Evolutionary conservation across 228 moss, liverwort and hornwort species (phyloP), one percentile per base, ranked within the genome.

Genomic region (Sphagnum magellanicum): DNA sequence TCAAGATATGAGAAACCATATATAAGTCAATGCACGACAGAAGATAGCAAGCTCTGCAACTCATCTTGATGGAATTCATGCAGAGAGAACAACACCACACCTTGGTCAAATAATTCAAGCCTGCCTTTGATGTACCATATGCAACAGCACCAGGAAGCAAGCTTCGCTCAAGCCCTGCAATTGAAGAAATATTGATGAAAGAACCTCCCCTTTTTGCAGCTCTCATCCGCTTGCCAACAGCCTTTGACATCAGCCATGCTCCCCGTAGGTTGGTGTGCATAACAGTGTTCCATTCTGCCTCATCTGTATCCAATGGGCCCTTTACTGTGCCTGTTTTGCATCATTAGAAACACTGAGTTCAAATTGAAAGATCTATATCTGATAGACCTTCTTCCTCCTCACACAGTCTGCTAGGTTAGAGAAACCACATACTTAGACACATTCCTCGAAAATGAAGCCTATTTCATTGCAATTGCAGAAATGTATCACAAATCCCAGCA

Each of bases 231-330:
- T 77, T 90, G 55, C 78, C 89, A 4, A 96, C 86, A 10, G 87
- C 83, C 75, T 96, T 96, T 4, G 86, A 65, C 92, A 91, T 82
- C 5, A 96, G 81, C 92, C 92, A 92, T 16, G 84, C 57, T 55
- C 95, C 89, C 61, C 78, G 85, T 60, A 90, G 64, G 63, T 95
- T 95, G 4, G 95, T 96, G 64, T 81, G 71, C 64, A 91, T 65
- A 53, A 84, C 73, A 16, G n/a, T 51, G 66, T 86, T 83, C 95
- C 95, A 95, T 53, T 79, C 85, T 46, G 17, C 74, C 79, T 95
- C 95, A 63, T 81, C 74, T 52, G 85, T 72, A 4, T 89, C 74
- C 50, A 92, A 61, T 1, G 88, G 78, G 6, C 61, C 59, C 49
- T 74, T 75, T 52, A 84, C 78, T 4, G 86, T 51, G 51, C 93